Conservation (phyloP, 805 yeast species). For the Candida morakotiae region DNA sequence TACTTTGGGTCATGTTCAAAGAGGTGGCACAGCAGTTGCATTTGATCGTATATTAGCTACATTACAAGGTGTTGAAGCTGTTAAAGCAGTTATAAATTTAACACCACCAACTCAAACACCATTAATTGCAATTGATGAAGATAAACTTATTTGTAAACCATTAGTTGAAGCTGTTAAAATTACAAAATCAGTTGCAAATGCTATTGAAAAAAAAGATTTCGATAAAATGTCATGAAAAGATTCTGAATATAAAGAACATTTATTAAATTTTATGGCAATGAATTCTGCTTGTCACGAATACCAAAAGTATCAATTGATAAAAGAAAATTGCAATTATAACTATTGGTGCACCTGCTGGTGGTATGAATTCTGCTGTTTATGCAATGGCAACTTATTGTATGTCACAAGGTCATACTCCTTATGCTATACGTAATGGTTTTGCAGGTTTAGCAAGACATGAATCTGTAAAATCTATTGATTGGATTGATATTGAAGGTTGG, state of each 20-base stretch:
- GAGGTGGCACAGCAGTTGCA: constrained; percentile 98
- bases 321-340: constrained; percentile 80
- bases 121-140: constrained; percentile 84
- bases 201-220: constrained; percentile 75
- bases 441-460: constrained; percentile 89
- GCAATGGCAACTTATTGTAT: constrained; percentile 86
- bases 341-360: constrained; percentile 98
- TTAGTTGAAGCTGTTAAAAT: constrained; percentile 84
- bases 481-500: constrained; percentile 91
- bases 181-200: constrained; percentile 86
- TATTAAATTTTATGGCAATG: constrained; percentile 66
- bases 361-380: constrained; percentile 86
- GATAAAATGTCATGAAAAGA: constrained; percentile 80
- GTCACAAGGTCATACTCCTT: constrained; percentile 86
- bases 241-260: constrained; percentile 79
- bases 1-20: constrained; percentile 94
- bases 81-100: constrained; percentile 81
- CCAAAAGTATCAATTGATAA: constrained; percentile 56
- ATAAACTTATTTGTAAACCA: constrained; percentile 79
- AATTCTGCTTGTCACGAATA: constrained; percentile 64
- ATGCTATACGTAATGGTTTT: constrained; percentile 91
- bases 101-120: constrained; percentile 94
- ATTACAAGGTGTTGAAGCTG: constrained; percentile 96
- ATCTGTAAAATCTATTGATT: constrained; percentile 64
- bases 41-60: constrained; percentile 90